Percentiles rank a stretch among this genome's conserved stretches.
Conservation (phyloP, 108 stramenopile species). For the Hondaea fermentalgiana region DNA sequence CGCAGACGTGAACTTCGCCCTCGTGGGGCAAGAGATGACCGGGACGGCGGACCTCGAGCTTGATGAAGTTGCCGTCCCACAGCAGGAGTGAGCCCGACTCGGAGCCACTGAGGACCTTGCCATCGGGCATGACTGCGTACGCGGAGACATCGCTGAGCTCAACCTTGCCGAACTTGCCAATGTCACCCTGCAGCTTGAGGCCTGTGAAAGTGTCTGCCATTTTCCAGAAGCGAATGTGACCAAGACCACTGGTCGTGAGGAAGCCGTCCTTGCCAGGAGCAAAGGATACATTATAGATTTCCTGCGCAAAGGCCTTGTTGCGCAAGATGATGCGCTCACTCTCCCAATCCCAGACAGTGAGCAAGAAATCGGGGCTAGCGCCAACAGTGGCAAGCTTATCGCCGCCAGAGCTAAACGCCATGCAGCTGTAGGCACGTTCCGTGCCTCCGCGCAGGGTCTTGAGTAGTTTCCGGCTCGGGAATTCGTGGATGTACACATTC, state of each 20-base stretch:
- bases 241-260: slow-evolving; percentile 51
- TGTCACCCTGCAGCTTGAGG: slow-evolving; percentile 56
- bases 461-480: slow-evolving; percentile 15
- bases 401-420: slow-evolving; percentile 40
- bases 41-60: slow-evolving; percentile 37
- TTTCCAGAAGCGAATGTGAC: slow-evolving; percentile 67
- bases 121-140: slow-evolving; percentile 56
- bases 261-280: slow-evolving; percentile 37
- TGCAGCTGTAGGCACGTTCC: slow-evolving; percentile 39
- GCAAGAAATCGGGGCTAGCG: slow-evolving; percentile 49
- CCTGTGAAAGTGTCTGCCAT: slow-evolving; percentile 62
- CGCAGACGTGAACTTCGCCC: neutral
- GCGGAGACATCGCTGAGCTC: slow-evolving; percentile 52
- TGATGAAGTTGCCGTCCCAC: slow-evolving; percentile 63
- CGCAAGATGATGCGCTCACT: slow-evolving; percentile 44
- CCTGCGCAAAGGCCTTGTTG: slow-evolving; percentile 57
- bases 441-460: slow-evolving; percentile 42
- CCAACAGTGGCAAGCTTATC: slow-evolving; percentile 50
- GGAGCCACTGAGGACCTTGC: slow-evolving; percentile 47
- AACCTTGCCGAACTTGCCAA: slow-evolving; percentile 42
- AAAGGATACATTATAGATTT: slow-evolving; percentile 46
- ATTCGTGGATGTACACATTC: slow-evolving; percentile 29
- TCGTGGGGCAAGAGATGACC: neutral
- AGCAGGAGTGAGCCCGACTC: slow-evolving; percentile 50
- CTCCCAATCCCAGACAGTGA: slow-evolving; percentile 58